phyloP scores from a whole-genome alignment of 2,329 filamentous ascomycete species.

The Emmonsiellopsis sp. region DNA sequence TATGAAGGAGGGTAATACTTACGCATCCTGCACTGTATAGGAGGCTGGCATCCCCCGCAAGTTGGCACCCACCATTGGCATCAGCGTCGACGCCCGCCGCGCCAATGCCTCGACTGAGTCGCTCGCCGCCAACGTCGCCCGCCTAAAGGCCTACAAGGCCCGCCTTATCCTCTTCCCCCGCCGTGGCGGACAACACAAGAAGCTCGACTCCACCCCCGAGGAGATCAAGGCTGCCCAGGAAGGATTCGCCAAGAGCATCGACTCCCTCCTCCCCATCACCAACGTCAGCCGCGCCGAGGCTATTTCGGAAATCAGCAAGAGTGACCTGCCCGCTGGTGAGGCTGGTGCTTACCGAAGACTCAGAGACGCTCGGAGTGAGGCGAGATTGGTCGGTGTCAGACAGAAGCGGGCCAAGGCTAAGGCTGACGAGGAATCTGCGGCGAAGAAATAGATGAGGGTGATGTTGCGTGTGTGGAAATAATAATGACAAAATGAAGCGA shows the following conservation, averaged over 20 bases:
- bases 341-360: conserved; percentile 81
- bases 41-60: conserved; percentile 93
- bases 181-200: conserved; percentile 88
- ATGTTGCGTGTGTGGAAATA: background rate
- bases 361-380: conserved; percentile 73
- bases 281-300: conserved; percentile 48
- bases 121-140: conserved; percentile 87
- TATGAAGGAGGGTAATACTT: background rate
- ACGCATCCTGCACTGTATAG: conserved; percentile 36
- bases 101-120: conserved; percentile 96
- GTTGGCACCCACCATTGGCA: conserved; percentile 91
- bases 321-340: conserved; percentile 67
- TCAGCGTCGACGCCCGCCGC: conserved; percentile 91
- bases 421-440: conserved; percentile 53
- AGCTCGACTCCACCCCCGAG: conserved; percentile 77
- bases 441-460: conserved; percentile 39
- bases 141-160: conserved; percentile 94
- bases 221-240: conserved; percentile 62
- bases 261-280: conserved; percentile 61
- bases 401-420: conserved; percentile 91
- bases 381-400: conserved; percentile 69
- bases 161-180: conserved; percentile 97
- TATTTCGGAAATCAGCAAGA: conserved; percentile 69
- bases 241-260: conserved; percentile 44
- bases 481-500: too few relatives aligned